phyloP scores from a whole-genome alignment of 306 rosid species.

The Malus fusca region DNA sequence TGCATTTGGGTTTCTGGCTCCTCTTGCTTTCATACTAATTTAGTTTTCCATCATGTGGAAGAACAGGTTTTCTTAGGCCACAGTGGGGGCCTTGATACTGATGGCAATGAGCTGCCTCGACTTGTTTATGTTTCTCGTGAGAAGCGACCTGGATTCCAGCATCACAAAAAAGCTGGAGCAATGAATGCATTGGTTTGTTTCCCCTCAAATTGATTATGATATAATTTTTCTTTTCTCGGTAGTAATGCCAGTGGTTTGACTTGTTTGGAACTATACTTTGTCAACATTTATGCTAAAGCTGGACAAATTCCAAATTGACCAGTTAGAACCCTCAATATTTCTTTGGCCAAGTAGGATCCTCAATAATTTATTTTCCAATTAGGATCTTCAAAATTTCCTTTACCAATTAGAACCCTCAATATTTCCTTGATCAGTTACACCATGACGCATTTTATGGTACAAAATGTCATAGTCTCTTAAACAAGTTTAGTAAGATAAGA shows the following conservation, averaged over 20 bases:
- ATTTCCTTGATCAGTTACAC: neutral
- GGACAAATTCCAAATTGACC: neutral
- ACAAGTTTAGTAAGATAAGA: neutral
- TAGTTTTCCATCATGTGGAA: constrained; percentile 12
- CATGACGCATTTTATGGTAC: neutral
- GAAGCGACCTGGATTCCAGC: constrained; percentile 98
- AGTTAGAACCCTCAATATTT: neutral
- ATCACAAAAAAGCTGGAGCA: constrained; percentile 99
- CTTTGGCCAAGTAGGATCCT: neutral
- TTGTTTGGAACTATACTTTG: neutral
- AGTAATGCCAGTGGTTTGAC: neutral
- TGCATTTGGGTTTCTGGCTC: neutral
- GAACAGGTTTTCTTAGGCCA: constrained; percentile 92
- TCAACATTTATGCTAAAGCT: neutral
- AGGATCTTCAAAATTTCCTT: neutral
- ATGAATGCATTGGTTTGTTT: constrained; percentile 97
- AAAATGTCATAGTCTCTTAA: neutral
- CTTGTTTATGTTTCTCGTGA: constrained; percentile 99
- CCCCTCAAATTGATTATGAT: neutral
- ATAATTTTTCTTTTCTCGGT: neutral
- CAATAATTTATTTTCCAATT: neutral
- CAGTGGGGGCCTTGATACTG: constrained; percentile 97
- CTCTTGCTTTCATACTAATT: constrained; percentile 3
- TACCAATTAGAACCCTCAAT: neutral
- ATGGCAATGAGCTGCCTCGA: constrained; percentile 97